These are phyloP conservation scores for Vigna angularis DNA, from an alignment of 306 rosid genomes.

Conservation along the genomic window DNA sequence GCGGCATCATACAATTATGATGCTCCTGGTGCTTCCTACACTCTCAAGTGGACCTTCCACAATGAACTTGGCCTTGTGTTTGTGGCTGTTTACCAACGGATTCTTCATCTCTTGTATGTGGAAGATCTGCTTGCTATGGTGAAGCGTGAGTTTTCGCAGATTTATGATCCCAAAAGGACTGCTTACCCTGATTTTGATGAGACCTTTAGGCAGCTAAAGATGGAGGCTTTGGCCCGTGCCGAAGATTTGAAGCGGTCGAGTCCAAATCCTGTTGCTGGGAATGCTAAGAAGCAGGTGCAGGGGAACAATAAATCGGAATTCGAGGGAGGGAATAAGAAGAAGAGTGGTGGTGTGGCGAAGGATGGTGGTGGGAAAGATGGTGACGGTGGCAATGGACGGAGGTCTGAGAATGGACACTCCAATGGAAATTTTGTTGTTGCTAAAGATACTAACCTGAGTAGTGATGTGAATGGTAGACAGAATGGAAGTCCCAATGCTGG, in stretches of 20 bases:
- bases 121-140: constrained; percentile 78
- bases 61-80: constrained; percentile 85
- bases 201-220: constrained; percentile 70
- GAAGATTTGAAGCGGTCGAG: constrained; percentile 76
- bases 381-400: constrained; percentile 48
- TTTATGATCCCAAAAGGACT: constrained; percentile 71
- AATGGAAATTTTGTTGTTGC: constrained; percentile 58
- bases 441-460: constrained; percentile 55
- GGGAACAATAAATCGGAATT: constrained; percentile 64
- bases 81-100: constrained; percentile 85
- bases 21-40: constrained; percentile 81
- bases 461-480: constrained; percentile 59
- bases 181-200: constrained; percentile 74
- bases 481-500: constrained; percentile 67
- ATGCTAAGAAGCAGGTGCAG: constrained; percentile 73
- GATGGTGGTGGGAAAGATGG: constrained; percentile 60
- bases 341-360: constrained; percentile 46
- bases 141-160: constrained; percentile 69
- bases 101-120: constrained; percentile 80
- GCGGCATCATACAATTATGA: constrained; percentile 75
- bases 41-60: constrained; percentile 93
- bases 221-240: constrained; percentile 80
- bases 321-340: constrained; percentile 68
- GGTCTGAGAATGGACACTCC: constrained; percentile 72
- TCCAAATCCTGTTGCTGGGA: constrained; percentile 65